phyloP scores from a whole-genome alignment of 2,329 filamentous ascomycete species.

The Fusarium luffae region DNA sequence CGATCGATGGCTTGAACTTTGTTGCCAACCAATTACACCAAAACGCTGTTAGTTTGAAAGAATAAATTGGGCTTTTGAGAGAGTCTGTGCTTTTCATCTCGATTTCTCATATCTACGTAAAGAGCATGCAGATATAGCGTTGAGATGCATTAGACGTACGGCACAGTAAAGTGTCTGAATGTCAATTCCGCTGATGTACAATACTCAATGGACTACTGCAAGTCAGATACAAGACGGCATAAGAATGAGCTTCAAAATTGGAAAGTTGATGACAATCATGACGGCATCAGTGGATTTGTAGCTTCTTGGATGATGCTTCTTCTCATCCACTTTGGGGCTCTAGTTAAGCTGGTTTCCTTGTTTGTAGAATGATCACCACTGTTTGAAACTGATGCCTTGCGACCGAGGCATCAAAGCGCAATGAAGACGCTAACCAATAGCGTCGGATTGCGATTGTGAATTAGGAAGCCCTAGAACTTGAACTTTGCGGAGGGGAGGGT shows the following conservation, averaged over 20 bases:
- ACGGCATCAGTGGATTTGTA: conserved; percentile 30
- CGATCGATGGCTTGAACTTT: conserved; percentile 32
- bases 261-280: conserved; percentile 24
- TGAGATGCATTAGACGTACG: neutral
- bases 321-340: conserved; percentile 5
- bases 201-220: conserved; percentile 6
- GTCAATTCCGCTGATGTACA: neutral
- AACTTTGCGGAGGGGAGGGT: conserved; percentile 18
- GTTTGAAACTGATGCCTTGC: conserved; percentile 32
- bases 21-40: conserved; percentile 2
- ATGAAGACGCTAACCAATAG: conserved; percentile 26
- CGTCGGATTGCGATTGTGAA: neutral
- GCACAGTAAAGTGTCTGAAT: conserved; percentile 6
- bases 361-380: conserved; percentile 28
- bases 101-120: conserved; percentile 20
- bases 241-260: neutral
- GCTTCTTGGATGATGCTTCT: conserved; percentile 14
- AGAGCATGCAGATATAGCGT: conserved; percentile 34
- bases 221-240: neutral
- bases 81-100: conserved; percentile 1
- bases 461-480: conserved; percentile 4
- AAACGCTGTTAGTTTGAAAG: neutral
- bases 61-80: neutral
- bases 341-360: conserved; percentile 36
- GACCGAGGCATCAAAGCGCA: conserved; percentile 28